Conservation (phyloP, 2,329 filamentous ascomycete species). For the Pezicula rhizophila region DNA sequence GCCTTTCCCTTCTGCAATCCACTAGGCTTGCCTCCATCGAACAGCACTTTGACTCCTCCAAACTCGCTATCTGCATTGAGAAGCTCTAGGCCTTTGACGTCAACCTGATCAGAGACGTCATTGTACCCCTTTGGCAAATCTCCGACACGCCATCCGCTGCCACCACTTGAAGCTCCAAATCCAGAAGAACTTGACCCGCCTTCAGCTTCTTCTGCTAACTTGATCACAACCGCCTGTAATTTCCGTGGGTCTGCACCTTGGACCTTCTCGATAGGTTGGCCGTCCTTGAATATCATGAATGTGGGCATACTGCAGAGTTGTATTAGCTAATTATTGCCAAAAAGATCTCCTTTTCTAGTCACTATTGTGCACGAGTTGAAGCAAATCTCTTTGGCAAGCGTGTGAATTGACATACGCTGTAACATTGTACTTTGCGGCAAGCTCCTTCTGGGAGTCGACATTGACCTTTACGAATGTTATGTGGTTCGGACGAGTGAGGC, state of each 20-base stretch:
- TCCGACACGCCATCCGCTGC: slow-evolving; percentile 65
- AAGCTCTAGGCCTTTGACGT: slow-evolving; percentile 74
- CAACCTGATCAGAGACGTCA: slow-evolving; percentile 78
- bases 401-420: slow-evolving; percentile 44
- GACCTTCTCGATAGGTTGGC: slow-evolving; percentile 60
- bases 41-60: slow-evolving; percentile 67
- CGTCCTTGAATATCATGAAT: slow-evolving; percentile 82
- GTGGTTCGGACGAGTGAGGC: slow-evolving; percentile 63
- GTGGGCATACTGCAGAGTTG: slow-evolving; percentile 59
- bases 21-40: slow-evolving; percentile 63
- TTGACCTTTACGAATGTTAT: slow-evolving; percentile 87
- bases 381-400: not conserved
- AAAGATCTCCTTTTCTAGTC: slow-evolving; percentile 3
- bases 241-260: slow-evolving; percentile 67
- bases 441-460: slow-evolving; percentile 67
- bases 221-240: slow-evolving; percentile 65
- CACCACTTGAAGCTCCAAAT: slow-evolving; percentile 30
- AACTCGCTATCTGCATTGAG: slow-evolving; percentile 78
- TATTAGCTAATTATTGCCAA: not conserved
- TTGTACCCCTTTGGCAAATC: slow-evolving; percentile 71
- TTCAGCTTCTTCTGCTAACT: slow-evolving; percentile 60
- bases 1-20: slow-evolving; percentile 53
- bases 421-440: slow-evolving; percentile 68
- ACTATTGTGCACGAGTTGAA: not conserved
- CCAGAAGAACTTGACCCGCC: slow-evolving; percentile 28